Conservation (phyloP, 75 land plant genomes). For the Ceratopteris richardii region DNA sequence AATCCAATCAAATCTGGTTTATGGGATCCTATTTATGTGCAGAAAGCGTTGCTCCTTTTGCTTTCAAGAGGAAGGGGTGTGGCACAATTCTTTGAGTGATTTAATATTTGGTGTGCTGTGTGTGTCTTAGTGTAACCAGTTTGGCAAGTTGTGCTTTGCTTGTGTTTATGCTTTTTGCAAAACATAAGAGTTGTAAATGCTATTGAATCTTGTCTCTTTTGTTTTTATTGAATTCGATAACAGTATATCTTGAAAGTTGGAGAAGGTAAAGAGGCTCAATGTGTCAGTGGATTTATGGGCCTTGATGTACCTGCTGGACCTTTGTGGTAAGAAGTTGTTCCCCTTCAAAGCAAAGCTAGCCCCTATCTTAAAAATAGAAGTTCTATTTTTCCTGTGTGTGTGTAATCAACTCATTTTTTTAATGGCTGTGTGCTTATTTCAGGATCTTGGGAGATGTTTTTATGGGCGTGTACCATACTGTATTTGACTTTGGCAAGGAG, state of each 20-base stretch:
- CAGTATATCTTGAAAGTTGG: constrained; percentile 50
- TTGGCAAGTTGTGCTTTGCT: too few relatives aligned
- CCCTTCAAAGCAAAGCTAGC: neutral
- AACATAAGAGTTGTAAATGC: too few relatives aligned
- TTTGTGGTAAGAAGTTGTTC: constrained; percentile 29
- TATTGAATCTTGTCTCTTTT: neutral
- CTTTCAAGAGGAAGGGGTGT: too few relatives aligned
- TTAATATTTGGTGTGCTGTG: too few relatives aligned
- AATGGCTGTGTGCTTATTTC: constrained; percentile 5
- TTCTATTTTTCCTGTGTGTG: neutral
- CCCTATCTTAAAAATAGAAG: neutral
- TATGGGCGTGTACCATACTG: constrained; percentile 75
- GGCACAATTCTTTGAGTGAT: too few relatives aligned
- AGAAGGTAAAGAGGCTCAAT: constrained; percentile 31
- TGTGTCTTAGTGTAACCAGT: too few relatives aligned
- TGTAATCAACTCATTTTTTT: neutral
- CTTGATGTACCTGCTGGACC: constrained; percentile 49
- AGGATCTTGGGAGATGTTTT: constrained; percentile 78
- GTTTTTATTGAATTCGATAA: neutral
- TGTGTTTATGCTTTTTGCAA: too few relatives aligned
- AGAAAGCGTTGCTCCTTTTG: too few relatives aligned
- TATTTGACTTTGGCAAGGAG: constrained; percentile 55
- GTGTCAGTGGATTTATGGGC: constrained; percentile 48
- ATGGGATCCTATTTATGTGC: too few relatives aligned
- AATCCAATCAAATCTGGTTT: too few relatives aligned